A percentile compares a stretch with the other conserved stretches of the same genome.
Conservation (phyloP, 2,329 filamentous ascomycete species). For the Furcasterigmium sp. region DNA sequence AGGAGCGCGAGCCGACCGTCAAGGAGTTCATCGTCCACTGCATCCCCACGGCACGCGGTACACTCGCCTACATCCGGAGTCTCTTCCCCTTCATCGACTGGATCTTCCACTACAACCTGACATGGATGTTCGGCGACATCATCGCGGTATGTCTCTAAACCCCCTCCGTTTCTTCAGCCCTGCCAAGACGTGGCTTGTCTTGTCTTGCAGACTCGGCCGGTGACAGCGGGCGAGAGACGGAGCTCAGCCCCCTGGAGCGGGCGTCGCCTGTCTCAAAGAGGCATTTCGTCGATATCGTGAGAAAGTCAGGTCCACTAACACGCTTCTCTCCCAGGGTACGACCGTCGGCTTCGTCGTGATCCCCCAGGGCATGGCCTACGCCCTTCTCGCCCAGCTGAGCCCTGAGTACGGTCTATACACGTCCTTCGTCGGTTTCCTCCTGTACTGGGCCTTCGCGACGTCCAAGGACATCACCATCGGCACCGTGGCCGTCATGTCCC, state of each 20-base stretch:
- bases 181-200: too few relatives aligned
- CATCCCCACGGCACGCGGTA: conserved; percentile 22
- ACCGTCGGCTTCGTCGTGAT: conserved; percentile 73
- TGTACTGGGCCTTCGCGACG: conserved; percentile 81
- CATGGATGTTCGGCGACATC: conserved; percentile 12
- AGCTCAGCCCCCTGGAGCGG: too few relatives aligned
- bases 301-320: conserved; percentile 6
- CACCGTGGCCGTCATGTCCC: conserved; percentile 38
- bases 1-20: conserved; percentile 35
- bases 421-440: conserved; percentile 72
- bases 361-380: conserved; percentile 78
- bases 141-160: conserved; percentile 9
- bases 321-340: conserved; percentile 25
- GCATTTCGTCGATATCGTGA: too few relatives aligned
- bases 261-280: too few relatives aligned
- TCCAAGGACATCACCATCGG: conserved; percentile 84
- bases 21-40: conserved; percentile 33
- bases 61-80: conserved; percentile 28
- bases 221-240: too few relatives aligned
- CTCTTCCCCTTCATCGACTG: conserved; percentile 48
- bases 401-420: conserved; percentile 74
- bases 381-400: conserved; percentile 61
- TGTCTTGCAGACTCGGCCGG: too few relatives aligned
- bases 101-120: too few relatives aligned
- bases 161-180: not conserved